Percentiles rank a stretch among this genome's conserved stretches.
Conservation (phyloP, 768 basidiomycete genomes). For the Candolleomyces aberdarensis region DNA sequence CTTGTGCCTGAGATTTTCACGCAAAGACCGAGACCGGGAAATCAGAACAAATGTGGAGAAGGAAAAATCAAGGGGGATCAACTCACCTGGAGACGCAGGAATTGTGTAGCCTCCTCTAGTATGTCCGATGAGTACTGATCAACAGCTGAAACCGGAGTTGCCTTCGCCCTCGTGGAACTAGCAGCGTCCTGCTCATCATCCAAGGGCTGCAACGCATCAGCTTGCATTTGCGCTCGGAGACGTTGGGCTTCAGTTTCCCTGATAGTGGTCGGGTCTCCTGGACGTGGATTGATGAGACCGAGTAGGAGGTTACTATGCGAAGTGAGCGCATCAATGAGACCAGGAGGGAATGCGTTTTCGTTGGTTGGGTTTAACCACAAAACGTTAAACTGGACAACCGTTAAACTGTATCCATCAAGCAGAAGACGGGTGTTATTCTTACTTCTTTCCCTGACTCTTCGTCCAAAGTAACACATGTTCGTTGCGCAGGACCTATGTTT, state of each 20-base stretch:
- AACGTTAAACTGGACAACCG: slow-evolving; percentile 65
- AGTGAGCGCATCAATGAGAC: slow-evolving; percentile 55
- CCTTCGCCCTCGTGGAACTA: slow-evolving; percentile 15
- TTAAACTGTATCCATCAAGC: background rate
- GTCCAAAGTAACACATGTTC: slow-evolving; percentile 73
- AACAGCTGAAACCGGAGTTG: slow-evolving; percentile 20
- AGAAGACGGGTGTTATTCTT: slow-evolving; percentile 21
- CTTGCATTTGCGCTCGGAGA: slow-evolving; percentile 72
- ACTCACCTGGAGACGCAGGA: slow-evolving; percentile 62
- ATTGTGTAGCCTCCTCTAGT: slow-evolving; percentile 64
- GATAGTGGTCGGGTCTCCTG: slow-evolving; percentile 20
- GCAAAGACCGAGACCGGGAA: background rate
- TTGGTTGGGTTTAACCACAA: slow-evolving; percentile 73
- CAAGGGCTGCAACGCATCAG: slow-evolving; percentile 63
- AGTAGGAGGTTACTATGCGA: slow-evolving; percentile 28
- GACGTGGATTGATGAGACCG: background rate
- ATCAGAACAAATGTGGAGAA: background rate
- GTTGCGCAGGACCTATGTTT: slow-evolving; percentile 54
- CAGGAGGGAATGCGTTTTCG: slow-evolving; percentile 61
- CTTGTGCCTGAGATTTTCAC: slow-evolving; percentile 50
- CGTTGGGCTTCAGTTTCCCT: slow-evolving; percentile 41
- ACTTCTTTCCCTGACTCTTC: slow-evolving; percentile 69
- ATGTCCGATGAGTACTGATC: slow-evolving; percentile 48
- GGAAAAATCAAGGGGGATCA: slow-evolving; percentile 4
- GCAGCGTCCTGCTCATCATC: slow-evolving; percentile 33